Conservation (phyloP, 176 grass and related monocot genomes). For the maize (Zea mays) region DNA sequence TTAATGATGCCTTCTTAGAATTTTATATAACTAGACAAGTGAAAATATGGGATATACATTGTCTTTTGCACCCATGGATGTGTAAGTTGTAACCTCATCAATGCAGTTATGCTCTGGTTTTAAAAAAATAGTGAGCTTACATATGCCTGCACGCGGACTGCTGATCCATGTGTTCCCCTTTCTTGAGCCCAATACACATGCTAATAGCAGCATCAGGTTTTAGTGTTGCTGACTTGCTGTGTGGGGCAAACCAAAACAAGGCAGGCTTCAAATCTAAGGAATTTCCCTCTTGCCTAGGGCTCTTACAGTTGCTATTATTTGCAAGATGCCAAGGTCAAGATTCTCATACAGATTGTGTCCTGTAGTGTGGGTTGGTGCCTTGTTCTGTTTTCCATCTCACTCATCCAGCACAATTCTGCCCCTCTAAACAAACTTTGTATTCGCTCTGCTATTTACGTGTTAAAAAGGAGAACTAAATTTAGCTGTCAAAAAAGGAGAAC, state of each 20-base stretch:
- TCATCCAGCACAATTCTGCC: conserved; percentile 2
- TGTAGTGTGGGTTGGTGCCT: conserved; percentile 44
- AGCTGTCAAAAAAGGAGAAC: not conserved
- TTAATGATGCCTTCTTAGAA: not conserved
- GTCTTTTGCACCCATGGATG: not conserved
- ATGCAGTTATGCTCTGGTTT: not conserved
- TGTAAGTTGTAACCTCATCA: not conserved
- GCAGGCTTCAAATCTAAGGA: conserved; percentile 54
- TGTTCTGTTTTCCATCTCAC: conserved; percentile 7
- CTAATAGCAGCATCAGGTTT: conserved; percentile 17
- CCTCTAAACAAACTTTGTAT: not conserved
- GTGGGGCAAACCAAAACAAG: conserved; percentile 26
- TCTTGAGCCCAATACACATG: conserved; percentile 26
- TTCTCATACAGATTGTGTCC: conserved; percentile 70
- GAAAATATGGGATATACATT: not conserved
- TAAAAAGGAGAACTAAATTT: too few species aligned
- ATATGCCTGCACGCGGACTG: too few species aligned
- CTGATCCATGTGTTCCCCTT: conserved; percentile 29
- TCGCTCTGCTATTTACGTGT: not conserved
- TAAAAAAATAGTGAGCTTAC: not conserved
- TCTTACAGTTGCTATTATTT: conserved; percentile 42
- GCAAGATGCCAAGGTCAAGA: conserved; percentile 79
- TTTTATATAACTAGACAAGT: not conserved
- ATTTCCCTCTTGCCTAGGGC: conserved; percentile 54
- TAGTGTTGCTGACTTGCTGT: too few species aligned